A percentile compares a stretch with the other conserved stretches of the same genome.
Evolutionary conservation across 148 eudicot genomes (phyloP).

Genomic region (Amaranthus cruentus): DNA sequence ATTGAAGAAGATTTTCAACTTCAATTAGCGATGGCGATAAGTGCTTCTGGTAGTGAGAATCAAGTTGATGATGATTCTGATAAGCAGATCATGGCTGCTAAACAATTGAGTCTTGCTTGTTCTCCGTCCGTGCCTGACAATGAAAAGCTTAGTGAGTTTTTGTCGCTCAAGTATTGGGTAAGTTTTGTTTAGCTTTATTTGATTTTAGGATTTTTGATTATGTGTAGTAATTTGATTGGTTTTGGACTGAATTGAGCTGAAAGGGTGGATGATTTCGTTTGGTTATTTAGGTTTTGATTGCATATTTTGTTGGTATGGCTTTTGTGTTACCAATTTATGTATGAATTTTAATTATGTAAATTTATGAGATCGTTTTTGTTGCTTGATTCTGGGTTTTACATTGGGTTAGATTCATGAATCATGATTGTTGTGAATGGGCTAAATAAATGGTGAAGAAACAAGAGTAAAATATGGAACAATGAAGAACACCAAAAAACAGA

Average conservation of each 20-base stretch:
- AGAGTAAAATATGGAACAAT: too few species aligned
- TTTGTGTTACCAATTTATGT: neutral
- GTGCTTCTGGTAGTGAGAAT: slow-evolving; percentile 64
- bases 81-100: slow-evolving; percentile 85
- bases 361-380: too few species aligned
- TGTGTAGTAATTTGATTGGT: neutral
- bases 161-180: slow-evolving; percentile 85
- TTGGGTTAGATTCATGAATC: neutral
- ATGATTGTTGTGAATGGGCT: too few species aligned
- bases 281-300: neutral
- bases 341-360: too few species aligned
- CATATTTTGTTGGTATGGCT: neutral
- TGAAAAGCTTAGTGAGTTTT: slow-evolving; percentile 50
- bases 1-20: slow-evolving; percentile 92
- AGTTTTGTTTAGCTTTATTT: neutral
- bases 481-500: too few species aligned
- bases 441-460: too few species aligned
- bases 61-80: slow-evolving; percentile 65
- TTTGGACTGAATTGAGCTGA: slow-evolving; percentile 10
- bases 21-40: slow-evolving; percentile 86
- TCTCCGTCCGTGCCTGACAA: slow-evolving; percentile 49
- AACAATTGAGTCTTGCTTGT: slow-evolving; percentile 71
- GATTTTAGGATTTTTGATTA: neutral
- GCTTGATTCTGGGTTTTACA: too few species aligned
- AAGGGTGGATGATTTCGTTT: neutral